Conservation (phyloP, 352 stramenopile genomes). For the Aphanomyces invadans region DNA sequence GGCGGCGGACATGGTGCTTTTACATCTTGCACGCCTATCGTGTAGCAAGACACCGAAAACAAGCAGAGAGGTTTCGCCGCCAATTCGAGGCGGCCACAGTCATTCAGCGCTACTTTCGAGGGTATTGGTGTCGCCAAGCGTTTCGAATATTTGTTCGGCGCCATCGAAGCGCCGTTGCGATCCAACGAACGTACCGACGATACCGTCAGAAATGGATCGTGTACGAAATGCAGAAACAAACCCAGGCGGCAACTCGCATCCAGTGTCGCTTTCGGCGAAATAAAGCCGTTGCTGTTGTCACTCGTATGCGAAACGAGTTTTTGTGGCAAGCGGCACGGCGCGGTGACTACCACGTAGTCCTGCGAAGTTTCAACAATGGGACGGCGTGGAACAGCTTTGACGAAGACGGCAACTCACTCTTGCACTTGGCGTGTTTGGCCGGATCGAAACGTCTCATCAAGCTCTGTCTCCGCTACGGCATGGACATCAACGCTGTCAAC, state of each 20-base stretch:
- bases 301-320: constrained; percentile 37
- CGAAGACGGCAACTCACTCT: constrained; percentile 51
- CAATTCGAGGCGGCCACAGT: constrained; percentile 36
- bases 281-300: constrained; percentile 35
- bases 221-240: constrained; percentile 35
- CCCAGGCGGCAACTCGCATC: constrained; percentile 34
- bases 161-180: constrained; percentile 42
- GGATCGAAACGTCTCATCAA: constrained; percentile 76
- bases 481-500: constrained; percentile 69
- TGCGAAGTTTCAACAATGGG: constrained; percentile 41
- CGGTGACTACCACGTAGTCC: constrained; percentile 62
- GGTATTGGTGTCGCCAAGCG: constrained; percentile 39
- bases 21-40: constrained; percentile 11
- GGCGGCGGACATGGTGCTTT: constrained; percentile 15
- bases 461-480: constrained; percentile 59
- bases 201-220: constrained; percentile 36
- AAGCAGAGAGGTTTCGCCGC: constrained; percentile 30
- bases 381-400: constrained; percentile 47
- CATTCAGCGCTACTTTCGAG: constrained; percentile 67
- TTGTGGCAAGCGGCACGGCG: constrained; percentile 65
- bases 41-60: constrained; percentile 34
- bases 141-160: constrained; percentile 35
- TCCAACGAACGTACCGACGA: constrained; percentile 54
- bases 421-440: constrained; percentile 58
- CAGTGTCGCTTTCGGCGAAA: constrained; percentile 53